Evolutionary conservation across 495 filamentous ascomycete species (phyloP).

Genomic region (Hypoxylon crocopeplum): DNA sequence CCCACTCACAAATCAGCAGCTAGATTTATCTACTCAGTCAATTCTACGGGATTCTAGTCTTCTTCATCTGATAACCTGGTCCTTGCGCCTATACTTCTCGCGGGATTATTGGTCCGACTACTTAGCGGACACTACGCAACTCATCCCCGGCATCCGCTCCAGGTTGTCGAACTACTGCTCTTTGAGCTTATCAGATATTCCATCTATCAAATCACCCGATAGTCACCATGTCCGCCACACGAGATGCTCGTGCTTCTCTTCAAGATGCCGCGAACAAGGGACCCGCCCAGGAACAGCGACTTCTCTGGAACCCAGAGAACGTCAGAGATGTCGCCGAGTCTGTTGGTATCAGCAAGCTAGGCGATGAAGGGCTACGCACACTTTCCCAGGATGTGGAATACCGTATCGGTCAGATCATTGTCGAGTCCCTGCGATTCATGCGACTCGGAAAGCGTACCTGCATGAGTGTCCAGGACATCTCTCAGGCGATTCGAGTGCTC

Average conservation of each 20-base stretch:
- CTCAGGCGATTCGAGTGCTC: conserved; percentile 79
- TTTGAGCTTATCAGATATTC: no score
- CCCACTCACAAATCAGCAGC: no score
- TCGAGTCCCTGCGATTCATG: conserved; percentile 96
- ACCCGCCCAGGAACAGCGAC: conserved; percentile 22
- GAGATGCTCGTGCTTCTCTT: conserved; percentile 23
- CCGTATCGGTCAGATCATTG: conserved; percentile 86
- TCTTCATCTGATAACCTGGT: no score
- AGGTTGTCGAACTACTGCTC: no score
- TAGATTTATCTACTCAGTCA: no score
- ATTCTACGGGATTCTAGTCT: no score
- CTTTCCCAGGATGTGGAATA: conserved; percentile 95
- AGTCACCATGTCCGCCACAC: conserved; percentile 23
- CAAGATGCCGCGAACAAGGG: conserved; percentile 24
- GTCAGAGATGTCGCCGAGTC: conserved; percentile 95
- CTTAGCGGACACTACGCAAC: no score
- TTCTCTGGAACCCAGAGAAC: conserved; percentile 95
- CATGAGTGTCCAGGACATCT: conserved; percentile 84
- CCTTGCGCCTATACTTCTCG: no score
- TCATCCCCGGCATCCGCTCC: no score
- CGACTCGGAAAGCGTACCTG: conserved; percentile 82
- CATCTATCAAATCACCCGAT: not conserved
- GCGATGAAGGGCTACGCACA: conserved; percentile 80
- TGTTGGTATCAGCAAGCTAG: conserved; percentile 79
- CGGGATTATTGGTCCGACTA: no score